Percentiles rank a stretch among this genome's conserved stretches.
Evolutionary conservation across 805 yeast genomes (phyloP).

Genomic region (Wickerhamomyces chaumierensis): DNA sequence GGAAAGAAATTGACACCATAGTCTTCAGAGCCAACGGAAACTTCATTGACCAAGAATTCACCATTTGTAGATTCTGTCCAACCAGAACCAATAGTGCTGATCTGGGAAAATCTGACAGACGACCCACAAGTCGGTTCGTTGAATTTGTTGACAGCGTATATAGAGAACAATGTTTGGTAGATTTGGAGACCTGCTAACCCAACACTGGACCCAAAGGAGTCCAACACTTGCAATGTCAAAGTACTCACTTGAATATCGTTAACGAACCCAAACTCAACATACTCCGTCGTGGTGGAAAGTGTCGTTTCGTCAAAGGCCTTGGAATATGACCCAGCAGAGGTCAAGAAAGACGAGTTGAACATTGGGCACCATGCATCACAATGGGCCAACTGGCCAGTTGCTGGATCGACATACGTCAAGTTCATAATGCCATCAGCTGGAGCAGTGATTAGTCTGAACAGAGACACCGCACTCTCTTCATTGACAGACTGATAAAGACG

Average conservation of each 20-base stretch:
- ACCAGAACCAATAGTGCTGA: conserved; percentile 17
- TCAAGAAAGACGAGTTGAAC: conserved; percentile 27
- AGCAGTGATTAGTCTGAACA: conserved; percentile 62
- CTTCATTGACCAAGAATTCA: conserved; percentile 23
- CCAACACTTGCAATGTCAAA: conserved; percentile 53
- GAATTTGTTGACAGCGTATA: conserved; percentile 65
- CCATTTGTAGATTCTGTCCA: conserved; percentile 22
- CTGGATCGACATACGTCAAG: conserved; percentile 72
- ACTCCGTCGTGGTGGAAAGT: conserved; percentile 29
- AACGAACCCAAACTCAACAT: conserved; percentile 75
- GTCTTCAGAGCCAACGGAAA: conserved; percentile 22
- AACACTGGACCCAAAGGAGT: conserved; percentile 59
- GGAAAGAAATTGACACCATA: conserved; percentile 48
- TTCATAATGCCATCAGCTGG: conserved; percentile 91
- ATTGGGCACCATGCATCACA: conserved; percentile 93
- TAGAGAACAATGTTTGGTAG: conserved; percentile 40
- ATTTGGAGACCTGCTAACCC: conserved; percentile 66
- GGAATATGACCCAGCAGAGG: conserved; percentile 3
- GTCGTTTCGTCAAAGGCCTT: conserved; percentile 21
- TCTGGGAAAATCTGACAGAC: conserved; percentile 13
- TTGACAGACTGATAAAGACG: conserved; percentile 54
- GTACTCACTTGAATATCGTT: conserved; percentile 49
- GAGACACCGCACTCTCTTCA: conserved; percentile 33
- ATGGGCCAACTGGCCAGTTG: conserved; percentile 36
- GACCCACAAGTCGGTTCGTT: conserved; percentile 54